phyloP scores from a whole-genome alignment of 2,329 filamentous ascomycete species.

The Talaromyces sp. region DNA sequence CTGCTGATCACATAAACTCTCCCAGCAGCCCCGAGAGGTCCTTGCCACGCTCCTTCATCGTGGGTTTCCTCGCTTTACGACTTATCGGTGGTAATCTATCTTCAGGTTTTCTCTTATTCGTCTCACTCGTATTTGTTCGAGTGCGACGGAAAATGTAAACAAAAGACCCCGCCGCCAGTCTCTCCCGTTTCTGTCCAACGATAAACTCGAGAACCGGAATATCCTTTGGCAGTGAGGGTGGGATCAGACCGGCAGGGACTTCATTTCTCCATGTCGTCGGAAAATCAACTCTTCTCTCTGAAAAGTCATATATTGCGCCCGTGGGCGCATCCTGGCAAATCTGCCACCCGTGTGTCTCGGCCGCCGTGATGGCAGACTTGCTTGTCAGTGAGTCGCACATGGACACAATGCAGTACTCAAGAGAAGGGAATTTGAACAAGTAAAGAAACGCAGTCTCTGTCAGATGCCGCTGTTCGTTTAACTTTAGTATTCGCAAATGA shows the following conservation, averaged over 20 bases:
- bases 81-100: not conserved
- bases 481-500: constrained; percentile 31
- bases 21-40: constrained; percentile 24
- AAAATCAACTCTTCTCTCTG: not conserved
- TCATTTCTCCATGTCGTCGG: not conserved
- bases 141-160: constrained; percentile 3
- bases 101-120: constrained; percentile 6
- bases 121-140: constrained; percentile 8
- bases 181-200: constrained; percentile 13
- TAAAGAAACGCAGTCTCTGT: constrained; percentile 27
- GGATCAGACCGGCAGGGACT: not conserved
- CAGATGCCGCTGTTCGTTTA: constrained; percentile 28
- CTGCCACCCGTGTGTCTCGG: constrained; percentile 2
- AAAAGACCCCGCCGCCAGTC: constrained; percentile 1
- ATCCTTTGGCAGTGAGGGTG: constrained; percentile 6
- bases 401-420: constrained; percentile 30
- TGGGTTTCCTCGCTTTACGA: constrained; percentile 13
- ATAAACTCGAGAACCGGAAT: constrained; percentile 21
- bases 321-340: not conserved
- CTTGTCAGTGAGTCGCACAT: constrained; percentile 25
- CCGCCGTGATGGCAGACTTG: constrained; percentile 12
- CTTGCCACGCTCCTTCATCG: constrained; percentile 22
- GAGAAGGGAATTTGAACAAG: constrained; percentile 28
- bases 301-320: not conserved
- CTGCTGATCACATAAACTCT: constrained; percentile 20